Evolutionary conservation across 139 green algal species (phyloP).

Genomic region (Trebouxia sp.): DNA sequence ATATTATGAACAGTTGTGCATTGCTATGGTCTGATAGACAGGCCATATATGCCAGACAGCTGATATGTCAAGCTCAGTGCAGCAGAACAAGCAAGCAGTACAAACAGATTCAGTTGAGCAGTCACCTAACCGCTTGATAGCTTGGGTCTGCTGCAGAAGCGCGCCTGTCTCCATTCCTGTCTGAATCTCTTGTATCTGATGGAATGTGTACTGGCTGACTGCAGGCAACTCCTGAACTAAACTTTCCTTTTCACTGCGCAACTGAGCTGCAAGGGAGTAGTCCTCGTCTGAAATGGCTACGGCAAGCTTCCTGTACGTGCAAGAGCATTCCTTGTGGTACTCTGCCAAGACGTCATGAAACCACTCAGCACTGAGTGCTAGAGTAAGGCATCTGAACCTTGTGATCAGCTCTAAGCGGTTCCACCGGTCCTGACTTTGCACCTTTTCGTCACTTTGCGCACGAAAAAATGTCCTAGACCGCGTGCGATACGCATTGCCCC

Average conservation of each 20-base stretch:
- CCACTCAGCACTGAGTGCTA: too few relatives aligned
- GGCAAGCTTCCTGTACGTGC: conserved; percentile 1
- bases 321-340: too few relatives aligned
- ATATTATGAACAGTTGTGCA: too few relatives aligned
- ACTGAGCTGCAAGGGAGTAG: conserved; percentile 2
- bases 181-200: conserved; percentile 22
- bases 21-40: background rate
- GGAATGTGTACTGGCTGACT: conserved; percentile 11
- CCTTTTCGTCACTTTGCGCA: background rate
- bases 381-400: conserved; percentile 14
- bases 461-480: too few relatives aligned
- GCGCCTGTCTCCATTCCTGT: background rate
- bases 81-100: too few relatives aligned
- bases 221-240: background rate
- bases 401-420: conserved; percentile 11
- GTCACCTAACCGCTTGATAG: background rate
- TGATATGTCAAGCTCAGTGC: too few relatives aligned
- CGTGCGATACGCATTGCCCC: background rate
- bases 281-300: conserved; percentile 22
- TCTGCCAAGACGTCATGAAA: too few relatives aligned
- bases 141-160: background rate
- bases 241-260: background rate
- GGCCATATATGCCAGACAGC: background rate
- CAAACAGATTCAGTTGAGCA: too few relatives aligned
- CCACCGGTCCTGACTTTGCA: background rate